Evolutionary conservation across 108 stramenopile genomes (phyloP), one percentile per base, ranked within the genome.

Genomic region (Cyclotella sp.): DNA sequence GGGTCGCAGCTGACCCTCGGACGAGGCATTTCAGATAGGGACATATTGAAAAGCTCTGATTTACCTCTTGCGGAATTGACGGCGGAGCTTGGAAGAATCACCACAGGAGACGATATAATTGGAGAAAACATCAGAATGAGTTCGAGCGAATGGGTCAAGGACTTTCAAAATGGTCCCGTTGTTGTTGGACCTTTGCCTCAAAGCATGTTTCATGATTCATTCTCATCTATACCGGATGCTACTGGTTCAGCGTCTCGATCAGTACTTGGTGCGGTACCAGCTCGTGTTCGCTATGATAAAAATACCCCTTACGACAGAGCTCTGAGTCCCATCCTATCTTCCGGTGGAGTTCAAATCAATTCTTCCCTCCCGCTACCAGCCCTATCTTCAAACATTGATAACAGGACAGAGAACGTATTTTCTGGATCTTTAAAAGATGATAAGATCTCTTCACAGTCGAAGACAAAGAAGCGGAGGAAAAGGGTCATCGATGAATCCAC

Each of bases 101-200:
- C 73, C 40, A 81, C 81, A 12, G 73, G 63, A 3, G 77, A 78
- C 34, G 43, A 51, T 40, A 59, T 70, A 6, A 52, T 59, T 44
- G 27, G 30, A 55, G 34, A 43, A 16, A 75, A 54, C 34, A 58
- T 59, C 49, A 65, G 54, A 45, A 28, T 83, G 44, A 55, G 69
- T 9, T 65, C 73, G 0, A 52, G 40, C n/a, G 82, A 83, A 40
- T 83, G 82, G 82, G 70, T 52, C 9, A 42, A 39, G n/a, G 82
- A 76, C 24, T 76, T 75, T 21, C 9, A 41, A 9, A 22, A 29
- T 24, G 64, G 70, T 41, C 15, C 34, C 27, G 63, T 14, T 45
- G 29, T 63, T 28, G 30, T 22, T 41, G 44, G 63, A 40, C 41
- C 63, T 45, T 45, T 64, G 41, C 44, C 63, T 19, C 41, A 64